Base-by-base conservation (phyloP, 2,329 filamentous ascomycete species). In the Orbilia ellipsospora region DNA sequence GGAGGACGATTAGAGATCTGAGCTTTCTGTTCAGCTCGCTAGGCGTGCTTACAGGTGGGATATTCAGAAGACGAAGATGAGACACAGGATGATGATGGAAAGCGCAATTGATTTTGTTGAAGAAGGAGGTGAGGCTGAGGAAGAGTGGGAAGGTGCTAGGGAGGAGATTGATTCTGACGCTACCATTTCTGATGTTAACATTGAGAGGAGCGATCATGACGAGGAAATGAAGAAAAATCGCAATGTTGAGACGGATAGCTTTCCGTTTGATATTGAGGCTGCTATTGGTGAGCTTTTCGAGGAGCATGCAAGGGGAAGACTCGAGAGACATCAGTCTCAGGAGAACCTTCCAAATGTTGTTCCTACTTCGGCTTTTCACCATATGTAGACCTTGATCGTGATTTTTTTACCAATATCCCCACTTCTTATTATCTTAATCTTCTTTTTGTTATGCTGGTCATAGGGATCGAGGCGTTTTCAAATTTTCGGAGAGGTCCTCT, bases 1-100 rank as follows among this genome's bases (percentile, higher is more conserved):
- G 55, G 73, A 77, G 44, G 73, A 77, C 31, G 73, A 77, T 65
- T 77, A 72, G 67, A 26, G n/a, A 70, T 72, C 44, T 28, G 51
- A 72, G 16, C 55, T 63, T 51, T 13, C 31, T 23, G 40, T 52
- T 1, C 18, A 55, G 52, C 26, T 67, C 7, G 48, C 62, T 2
- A n/a, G 28, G 51, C 54, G 28, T 45, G 16, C 52, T 42, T 18
- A 50, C 2, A 31, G 7, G 48, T 13, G 16, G 12, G 48, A 31
- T n/a, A 36, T 18, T 15, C 44, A 18, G 16, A n/a, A n/a, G 54
- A 52, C n/a, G 44, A 50, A 10, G 54, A 59, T 42, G 63, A 44
- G 28, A 12, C 13, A 15, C 23, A 55, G 16, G 60, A 64, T 20
- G 18, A 55, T 12, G 40, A n/a, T 26, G 16, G 15, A 18, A n/a